phyloP scores from a whole-genome alignment of 2,329 filamentous ascomycete species.

The Knufia petricola region DNA sequence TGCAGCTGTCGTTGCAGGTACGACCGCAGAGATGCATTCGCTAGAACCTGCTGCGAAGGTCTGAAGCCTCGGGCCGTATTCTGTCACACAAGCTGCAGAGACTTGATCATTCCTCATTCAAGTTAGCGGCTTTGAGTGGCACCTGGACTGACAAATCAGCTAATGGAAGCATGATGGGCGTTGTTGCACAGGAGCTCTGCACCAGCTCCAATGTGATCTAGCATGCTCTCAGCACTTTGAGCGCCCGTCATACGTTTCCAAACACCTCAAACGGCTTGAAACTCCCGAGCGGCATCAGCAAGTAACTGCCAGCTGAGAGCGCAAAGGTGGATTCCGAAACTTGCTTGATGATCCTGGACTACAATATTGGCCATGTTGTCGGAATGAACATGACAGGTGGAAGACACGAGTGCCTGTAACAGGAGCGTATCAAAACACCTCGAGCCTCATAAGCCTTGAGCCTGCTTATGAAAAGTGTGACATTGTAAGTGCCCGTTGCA shows the following conservation, averaged over 20 bases:
- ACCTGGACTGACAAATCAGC: conserved; percentile 10
- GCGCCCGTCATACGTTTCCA: not conserved
- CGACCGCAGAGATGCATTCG: conserved; percentile 5
- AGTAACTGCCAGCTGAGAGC: not conserved
- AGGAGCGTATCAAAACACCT: not conserved
- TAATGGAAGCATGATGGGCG: not conserved
- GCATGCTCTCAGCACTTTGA: not conserved
- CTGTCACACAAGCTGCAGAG: conserved; percentile 9
- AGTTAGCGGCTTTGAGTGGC: not conserved
- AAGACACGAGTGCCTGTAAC: not conserved
- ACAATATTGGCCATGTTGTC: not conserved
- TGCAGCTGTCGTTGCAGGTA: conserved; percentile 1
- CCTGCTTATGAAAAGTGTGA: not conserved
- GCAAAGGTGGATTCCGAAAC: not conserved
- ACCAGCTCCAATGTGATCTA: conserved; percentile 6
- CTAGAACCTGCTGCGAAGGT: conserved; percentile 11
- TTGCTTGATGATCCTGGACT: not conserved
- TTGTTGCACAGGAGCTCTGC: conserved; percentile 5
- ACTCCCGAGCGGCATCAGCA: not conserved
- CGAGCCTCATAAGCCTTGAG: not conserved
- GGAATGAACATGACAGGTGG: not conserved
- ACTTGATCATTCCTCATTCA: not conserved
- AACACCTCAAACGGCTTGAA: conserved; percentile 3
- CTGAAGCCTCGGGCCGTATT: conserved; percentile 8
- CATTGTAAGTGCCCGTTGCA: not conserved